Evolutionary conservation across 2,329 filamentous ascomycete species (phyloP).

Genomic region (Cercospora zeae-maydis): DNA sequence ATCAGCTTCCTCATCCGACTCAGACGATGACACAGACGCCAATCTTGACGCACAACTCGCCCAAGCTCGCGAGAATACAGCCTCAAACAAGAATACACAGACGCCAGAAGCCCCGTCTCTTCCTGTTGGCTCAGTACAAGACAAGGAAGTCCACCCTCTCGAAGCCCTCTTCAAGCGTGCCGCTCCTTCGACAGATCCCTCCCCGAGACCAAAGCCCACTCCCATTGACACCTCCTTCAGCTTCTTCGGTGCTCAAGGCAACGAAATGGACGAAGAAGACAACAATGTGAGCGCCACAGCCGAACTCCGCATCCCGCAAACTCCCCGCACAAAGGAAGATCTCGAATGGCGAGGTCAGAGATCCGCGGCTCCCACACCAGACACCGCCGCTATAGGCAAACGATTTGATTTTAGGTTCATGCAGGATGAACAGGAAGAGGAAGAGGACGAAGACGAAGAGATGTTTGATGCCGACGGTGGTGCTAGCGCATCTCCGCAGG

Average conservation of each 20-base stretch:
- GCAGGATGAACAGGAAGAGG: conserved; percentile 47
- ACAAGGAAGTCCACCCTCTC: conserved; percentile 68
- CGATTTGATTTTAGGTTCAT: conserved; percentile 50
- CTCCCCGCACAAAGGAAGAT: conserved; percentile 78
- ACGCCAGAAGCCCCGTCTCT: conserved; percentile 9
- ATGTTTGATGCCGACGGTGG: neutral
- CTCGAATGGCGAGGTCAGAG: conserved; percentile 70
- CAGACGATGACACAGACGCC: conserved; percentile 17
- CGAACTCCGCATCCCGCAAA: conserved; percentile 57
- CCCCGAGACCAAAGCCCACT: conserved; percentile 40
- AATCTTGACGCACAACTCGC: conserved; percentile 19
- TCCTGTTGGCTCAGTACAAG: conserved; percentile 11
- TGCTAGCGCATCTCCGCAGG: conserved; percentile 23
- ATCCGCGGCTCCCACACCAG: conserved; percentile 89
- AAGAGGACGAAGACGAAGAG: conserved; percentile 33
- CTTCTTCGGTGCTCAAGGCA: conserved; percentile 59
- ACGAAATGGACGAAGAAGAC: conserved; percentile 38
- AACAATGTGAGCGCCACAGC: conserved; percentile 37
- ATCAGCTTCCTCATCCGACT: neutral
- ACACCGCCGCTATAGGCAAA: conserved; percentile 76
- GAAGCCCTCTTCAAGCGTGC: conserved; percentile 86
- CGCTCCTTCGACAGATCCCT: conserved; percentile 42
- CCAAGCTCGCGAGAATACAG: conserved; percentile 21
- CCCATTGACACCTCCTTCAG: conserved; percentile 63
- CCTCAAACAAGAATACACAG: conserved; percentile 20